phyloP scores from a whole-genome alignment of 1,284 basidiomycete genomes.

The Ganoderma multipileum region DNA sequence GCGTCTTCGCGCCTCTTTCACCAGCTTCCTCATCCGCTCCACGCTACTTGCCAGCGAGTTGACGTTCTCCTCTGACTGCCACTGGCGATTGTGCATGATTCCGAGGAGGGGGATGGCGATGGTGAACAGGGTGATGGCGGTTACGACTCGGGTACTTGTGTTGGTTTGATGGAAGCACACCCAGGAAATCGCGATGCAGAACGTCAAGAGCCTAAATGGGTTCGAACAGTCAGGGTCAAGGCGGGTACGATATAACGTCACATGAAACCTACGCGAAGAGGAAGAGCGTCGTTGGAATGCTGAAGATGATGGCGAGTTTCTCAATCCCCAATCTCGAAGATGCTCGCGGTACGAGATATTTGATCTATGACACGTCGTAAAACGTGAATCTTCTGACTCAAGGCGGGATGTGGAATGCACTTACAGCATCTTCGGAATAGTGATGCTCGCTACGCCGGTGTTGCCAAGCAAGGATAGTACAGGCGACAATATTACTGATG shows the following conservation, averaged over 20 bases:
- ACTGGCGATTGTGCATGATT: constrained; percentile 9
- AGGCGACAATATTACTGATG: constrained; percentile 36
- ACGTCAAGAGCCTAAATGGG: constrained; percentile 15
- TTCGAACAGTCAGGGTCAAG: background rate
- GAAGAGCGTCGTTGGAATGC: constrained; percentile 37
- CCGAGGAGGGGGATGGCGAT: background rate
- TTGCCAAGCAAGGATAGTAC: constrained; percentile 33
- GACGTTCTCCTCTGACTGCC: background rate
- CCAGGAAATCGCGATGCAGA: constrained; percentile 26
- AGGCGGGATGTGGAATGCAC: background rate
- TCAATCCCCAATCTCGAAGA: constrained; percentile 22
- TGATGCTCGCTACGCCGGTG: constrained; percentile 25
- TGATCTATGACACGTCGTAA: constrained; percentile 10
- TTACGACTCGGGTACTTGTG: constrained; percentile 6
- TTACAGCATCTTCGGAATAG: constrained; percentile 28
- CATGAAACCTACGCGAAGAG: constrained; percentile 36
- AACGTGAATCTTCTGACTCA: background rate
- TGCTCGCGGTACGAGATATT: constrained; percentile 27
- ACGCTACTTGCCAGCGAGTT: background rate
- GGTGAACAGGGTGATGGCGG: constrained; percentile 6
- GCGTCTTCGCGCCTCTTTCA: background rate
- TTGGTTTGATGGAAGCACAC: constrained; percentile 21
- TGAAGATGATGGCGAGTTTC: constrained; percentile 35
- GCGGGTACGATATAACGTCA: background rate
- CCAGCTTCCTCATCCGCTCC: constrained; percentile 4